Conservation (phyloP, 768 basidiomycete genomes). For the Tricholoma furcatifolium region DNA sequence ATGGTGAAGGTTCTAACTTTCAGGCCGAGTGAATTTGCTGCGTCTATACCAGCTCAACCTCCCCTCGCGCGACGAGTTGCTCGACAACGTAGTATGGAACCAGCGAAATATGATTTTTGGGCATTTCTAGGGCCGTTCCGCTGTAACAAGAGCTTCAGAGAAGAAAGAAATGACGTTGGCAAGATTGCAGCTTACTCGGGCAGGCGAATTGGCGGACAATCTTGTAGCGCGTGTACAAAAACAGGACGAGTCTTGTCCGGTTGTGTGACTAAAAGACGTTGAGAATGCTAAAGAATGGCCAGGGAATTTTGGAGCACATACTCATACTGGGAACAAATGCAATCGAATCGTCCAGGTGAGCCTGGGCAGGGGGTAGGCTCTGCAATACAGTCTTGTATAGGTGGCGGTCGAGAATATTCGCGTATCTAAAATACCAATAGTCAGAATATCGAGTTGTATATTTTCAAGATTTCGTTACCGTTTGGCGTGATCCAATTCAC, state of each 20-base stretch:
- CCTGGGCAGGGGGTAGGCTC: constrained; percentile 74
- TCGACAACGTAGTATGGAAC: constrained; percentile 77
- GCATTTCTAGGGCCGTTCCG: constrained; percentile 70
- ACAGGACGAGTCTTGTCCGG: constrained; percentile 79
- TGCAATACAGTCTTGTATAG: constrained; percentile 80
- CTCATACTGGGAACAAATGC: constrained; percentile 76
- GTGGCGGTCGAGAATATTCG: constrained; percentile 73
- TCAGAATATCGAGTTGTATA: background rate
- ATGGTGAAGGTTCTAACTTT: constrained; percentile 4
- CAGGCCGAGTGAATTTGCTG: background rate
- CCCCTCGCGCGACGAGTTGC: constrained; percentile 66
- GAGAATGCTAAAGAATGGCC: background rate
- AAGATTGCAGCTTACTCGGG: constrained; percentile 56
- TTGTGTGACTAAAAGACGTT: constrained; percentile 54
- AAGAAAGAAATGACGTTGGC: background rate
- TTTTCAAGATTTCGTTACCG: constrained; percentile 41
- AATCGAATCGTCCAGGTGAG: constrained; percentile 72
- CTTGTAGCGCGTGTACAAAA: constrained; percentile 73
- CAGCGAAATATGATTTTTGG: constrained; percentile 79
- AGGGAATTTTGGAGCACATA: constrained; percentile 31
- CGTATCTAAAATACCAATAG: constrained; percentile 53
- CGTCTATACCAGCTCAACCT: constrained; percentile 70
- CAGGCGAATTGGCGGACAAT: constrained; percentile 65
- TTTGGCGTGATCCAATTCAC: constrained; percentile 79
- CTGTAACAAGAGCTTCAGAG: constrained; percentile 27